Conservation (phyloP, 1,284 basidiomycete genomes). For the Cutaneotrichosporon sp. region DNA sequence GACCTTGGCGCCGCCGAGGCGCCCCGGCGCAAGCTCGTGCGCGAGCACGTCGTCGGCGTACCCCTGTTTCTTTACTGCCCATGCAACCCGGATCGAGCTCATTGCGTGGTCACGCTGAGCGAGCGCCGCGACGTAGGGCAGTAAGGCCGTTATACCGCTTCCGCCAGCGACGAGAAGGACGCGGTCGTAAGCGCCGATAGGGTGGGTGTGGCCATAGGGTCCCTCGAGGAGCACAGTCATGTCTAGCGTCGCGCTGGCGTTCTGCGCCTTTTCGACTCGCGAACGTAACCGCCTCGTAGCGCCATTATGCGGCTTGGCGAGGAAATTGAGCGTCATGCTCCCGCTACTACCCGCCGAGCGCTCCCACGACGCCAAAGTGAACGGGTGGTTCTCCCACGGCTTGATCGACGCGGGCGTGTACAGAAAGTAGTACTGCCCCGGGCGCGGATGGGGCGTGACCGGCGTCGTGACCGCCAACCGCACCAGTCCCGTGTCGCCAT, state of each 20-base stretch:
- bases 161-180: conserved; percentile 30
- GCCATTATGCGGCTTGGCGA: conserved; percentile 24
- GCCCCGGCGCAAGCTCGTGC: conserved; percentile 17
- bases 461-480: conserved; percentile 24
- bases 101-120: not conserved
- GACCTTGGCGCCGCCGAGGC: conserved; percentile 12
- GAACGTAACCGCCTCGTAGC: conserved; percentile 14
- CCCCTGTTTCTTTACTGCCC: conserved; percentile 23
- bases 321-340: conserved; percentile 22
- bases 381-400: conserved; percentile 35
- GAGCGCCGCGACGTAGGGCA: conserved; percentile 28
- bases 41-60: conserved; percentile 29
- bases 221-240: conserved; percentile 29
- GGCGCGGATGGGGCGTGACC: conserved; percentile 15
- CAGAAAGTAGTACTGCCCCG: conserved; percentile 33
- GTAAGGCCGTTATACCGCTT: conserved; percentile 29
- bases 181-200: conserved; percentile 23
- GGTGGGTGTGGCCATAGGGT: conserved; percentile 28
- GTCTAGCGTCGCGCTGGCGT: not conserved
- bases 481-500: conserved; percentile 18
- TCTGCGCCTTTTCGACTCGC: conserved; percentile 4
- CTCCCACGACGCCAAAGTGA: conserved; percentile 27
- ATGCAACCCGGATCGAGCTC: conserved; percentile 17
- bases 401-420: conserved; percentile 23
- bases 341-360: not conserved